Evolutionary conservation across 169 alveolate species (phyloP), one percentile per base, ranked within the genome.

Genomic region (Theileria annulata): DNA sequence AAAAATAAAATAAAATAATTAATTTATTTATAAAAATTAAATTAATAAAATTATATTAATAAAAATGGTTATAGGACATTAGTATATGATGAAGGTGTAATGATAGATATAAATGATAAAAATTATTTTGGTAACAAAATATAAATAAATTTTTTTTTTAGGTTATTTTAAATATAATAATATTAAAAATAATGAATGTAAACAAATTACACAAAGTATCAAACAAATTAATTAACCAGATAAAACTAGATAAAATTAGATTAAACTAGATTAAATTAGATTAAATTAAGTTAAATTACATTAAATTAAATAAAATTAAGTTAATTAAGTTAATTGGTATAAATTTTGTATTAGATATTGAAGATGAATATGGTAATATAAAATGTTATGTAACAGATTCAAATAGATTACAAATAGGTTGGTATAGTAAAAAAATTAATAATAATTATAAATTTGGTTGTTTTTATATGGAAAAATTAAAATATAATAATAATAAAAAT

Each of bases 21-120:
- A 59, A 15, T 21, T 8, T 59, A 12, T 15, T 59, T 13, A 15
- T 15, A 9, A 59, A 59, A 21, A 12, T 13, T n/a, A n/a, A n/a
- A n/a, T n/a, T n/a, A n/a, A n/a, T n/a, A n/a, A n/a, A n/a, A n/a
- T n/a, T n/a, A n/a, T n/a, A n/a, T n/a, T 21, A 64, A 30, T 30
- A 19, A 64, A 4, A 9, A 21, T 64, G 15, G n/a, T n/a, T 13
- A 27, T 67, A 82, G 90, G 90, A 84, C 90, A 0, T n/a, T 84
- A 83, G 90, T 84, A n/a, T 84, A 84, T 31, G 90, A 84, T 59
- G 90, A 77, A 17, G 90, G 90, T 12, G 27, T 84, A 13, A 73
- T 67, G 69, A 70, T 84, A 6, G 71, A 64, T 10, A 66, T 84
- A 12, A 80, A 85, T 8, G n/a, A 67, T 6, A 77, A 64, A 23